Evolutionary conservation across 2,329 filamentous ascomycete species (phyloP).

Genomic region (Annulohypoxylon truncatum): DNA sequence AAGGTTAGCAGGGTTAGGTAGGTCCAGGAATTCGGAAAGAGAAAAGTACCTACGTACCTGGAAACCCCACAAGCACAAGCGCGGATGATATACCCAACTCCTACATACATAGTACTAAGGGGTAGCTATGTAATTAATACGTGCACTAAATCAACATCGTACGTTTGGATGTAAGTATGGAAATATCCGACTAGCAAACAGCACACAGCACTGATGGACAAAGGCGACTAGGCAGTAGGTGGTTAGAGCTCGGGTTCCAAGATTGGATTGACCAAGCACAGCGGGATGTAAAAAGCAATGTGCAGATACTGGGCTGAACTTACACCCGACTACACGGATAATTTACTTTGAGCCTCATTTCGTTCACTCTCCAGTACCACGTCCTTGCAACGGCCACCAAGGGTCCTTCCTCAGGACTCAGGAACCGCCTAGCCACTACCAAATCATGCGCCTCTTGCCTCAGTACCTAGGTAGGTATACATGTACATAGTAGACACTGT

Average conservation of each 20-base stretch:
- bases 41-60: constrained; percentile 7
- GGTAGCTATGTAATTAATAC: neutral
- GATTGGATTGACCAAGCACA: neutral
- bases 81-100: neutral
- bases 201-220: neutral
- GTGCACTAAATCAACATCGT: constrained; percentile 3
- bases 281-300: constrained; percentile 25
- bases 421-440: neutral
- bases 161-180: neutral
- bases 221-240: neutral
- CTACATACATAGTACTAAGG: too few species aligned
- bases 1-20: neutral
- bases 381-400: neutral
- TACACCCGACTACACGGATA: constrained; percentile 10
- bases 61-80: neutral
- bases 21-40: constrained; percentile 6
- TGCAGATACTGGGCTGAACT: constrained; percentile 23
- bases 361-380: too few species aligned
- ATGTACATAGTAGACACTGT: too few species aligned
- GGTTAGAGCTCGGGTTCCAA: neutral
- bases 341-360: constrained; percentile 30
- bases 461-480: too few species aligned
- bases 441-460: neutral
- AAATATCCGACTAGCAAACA: neutral
- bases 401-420: neutral